Evolutionary conservation across 768 basidiomycete genomes (phyloP).

Genomic region (Kwoniella shandongensis): DNA sequence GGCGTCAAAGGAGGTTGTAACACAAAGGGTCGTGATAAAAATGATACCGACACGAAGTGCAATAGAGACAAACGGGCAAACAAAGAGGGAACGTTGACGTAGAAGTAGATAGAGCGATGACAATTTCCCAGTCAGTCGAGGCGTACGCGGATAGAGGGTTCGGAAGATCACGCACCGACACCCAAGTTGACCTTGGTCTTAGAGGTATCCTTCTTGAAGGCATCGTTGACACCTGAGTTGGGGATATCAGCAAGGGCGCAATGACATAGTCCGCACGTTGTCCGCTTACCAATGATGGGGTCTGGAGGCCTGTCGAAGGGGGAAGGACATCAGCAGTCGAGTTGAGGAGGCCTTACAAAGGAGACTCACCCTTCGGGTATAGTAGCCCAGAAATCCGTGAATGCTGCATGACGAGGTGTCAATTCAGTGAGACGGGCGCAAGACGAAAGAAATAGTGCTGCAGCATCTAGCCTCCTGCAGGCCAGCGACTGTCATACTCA

Average conservation of each 20-base stretch:
- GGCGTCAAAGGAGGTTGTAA: slow-evolving; percentile 13
- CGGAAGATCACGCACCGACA: slow-evolving; percentile 74
- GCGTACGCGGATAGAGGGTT: no score
- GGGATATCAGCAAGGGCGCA: neutral
- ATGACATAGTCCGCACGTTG: neutral
- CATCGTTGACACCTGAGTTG: slow-evolving; percentile 67
- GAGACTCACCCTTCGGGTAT: no score
- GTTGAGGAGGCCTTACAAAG: no score
- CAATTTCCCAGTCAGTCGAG: neutral
- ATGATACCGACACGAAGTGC: neutral
- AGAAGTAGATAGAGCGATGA: no score
- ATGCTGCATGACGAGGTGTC: no score
- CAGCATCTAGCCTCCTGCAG: no score
- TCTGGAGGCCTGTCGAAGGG: slow-evolving; percentile 48
- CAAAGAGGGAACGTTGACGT: no score
- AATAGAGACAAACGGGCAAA: neutral
- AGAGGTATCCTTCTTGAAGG: slow-evolving; percentile 92
- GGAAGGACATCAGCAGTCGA: no score
- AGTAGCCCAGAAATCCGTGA: no score
- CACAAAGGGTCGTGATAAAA: neutral
- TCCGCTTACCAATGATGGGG: slow-evolving; percentile 45
- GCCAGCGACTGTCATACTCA: no score
- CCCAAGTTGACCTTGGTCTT: slow-evolving; percentile 94
- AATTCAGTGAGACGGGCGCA: no score
- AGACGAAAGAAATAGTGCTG: no score